Base-by-base conservation (phyloP, 257 asterid species). In the Ballota nigra region DNA sequence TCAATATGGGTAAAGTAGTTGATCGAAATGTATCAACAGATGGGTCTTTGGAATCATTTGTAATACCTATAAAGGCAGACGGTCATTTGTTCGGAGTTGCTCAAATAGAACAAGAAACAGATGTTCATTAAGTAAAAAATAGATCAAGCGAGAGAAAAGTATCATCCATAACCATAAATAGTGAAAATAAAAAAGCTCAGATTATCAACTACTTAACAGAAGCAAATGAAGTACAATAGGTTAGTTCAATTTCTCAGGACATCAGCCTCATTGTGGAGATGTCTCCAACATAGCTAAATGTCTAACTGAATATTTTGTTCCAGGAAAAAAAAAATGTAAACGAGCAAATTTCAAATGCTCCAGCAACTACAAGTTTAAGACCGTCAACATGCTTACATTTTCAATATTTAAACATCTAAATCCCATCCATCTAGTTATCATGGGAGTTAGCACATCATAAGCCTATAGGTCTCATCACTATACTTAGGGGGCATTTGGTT, bases 11-110 rank as follows among this genome's bases (percentile, higher is more conserved):
- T 62, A 89, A 66, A 6, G 95, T 86, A 13, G 95, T 74, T 15
- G 95, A 81, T 73, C 87, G 82, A 73, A 88, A 91, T 29, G 97
- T 94, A 83, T 94, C 99, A 69, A 91, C 88, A 41, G 95, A 89
- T 43, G 95, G 97, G 70, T 94, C 99, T 86, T 81, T 85, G 31
- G 96, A 53, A 77, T 94, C 98, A 80, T 94, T 89, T 73, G 99
- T 94, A 66, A 94, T 82, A 62, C 98, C 99, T 94, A 72, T 67
- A 51, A 56, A 43, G 36, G 45, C 34, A 64, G 19, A 60, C 29
- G 70, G 18, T 40, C 56, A 26, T 36, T 31, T 34, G 64, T 53
- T 52, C 43, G 15, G 20, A 72, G 59, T 23, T 23, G 33, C 23
- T 63, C 60, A 71, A 57, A 60, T 43, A 65, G 70, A 58, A 65